Percentiles rank a stretch among this genome's conserved stretches.
phyloP scores from a whole-genome alignment of 1,284 basidiomycete species.

The Filobasidium uniguttulatum region DNA sequence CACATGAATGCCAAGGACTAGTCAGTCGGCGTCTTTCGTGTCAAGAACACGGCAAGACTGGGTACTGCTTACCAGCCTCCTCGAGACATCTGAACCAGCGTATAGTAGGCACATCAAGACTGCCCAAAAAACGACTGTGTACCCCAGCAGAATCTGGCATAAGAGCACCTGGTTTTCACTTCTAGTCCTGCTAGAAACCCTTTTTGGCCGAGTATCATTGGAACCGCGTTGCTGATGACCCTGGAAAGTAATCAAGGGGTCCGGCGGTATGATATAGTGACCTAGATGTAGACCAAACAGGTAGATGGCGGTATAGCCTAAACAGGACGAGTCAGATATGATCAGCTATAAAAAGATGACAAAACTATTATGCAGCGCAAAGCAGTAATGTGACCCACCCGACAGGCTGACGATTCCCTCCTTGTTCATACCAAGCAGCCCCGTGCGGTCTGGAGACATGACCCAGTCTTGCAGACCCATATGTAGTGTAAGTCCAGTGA shows the following conservation, averaged over 20 bases:
- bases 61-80: slow-evolving; percentile 51
- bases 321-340: background rate
- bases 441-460: slow-evolving; percentile 48
- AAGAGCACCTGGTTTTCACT: no score
- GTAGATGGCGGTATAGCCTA: slow-evolving; percentile 83
- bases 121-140: slow-evolving; percentile 63
- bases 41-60: slow-evolving; percentile 7
- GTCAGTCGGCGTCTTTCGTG: slow-evolving; percentile 1
- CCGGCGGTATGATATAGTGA: slow-evolving; percentile 61
- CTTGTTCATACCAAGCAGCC: slow-evolving; percentile 69
- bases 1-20: background rate
- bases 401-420: slow-evolving; percentile 73
- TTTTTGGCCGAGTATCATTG: no score
- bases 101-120: slow-evolving; percentile 40
- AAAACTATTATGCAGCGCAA: background rate
- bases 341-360: background rate
- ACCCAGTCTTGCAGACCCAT: slow-evolving; percentile 50
- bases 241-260: slow-evolving; percentile 42
- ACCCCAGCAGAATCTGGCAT: slow-evolving; percentile 63
- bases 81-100: slow-evolving; percentile 43
- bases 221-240: no score
- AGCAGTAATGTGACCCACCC: slow-evolving; percentile 39
- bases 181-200: no score
- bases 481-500: slow-evolving; percentile 55
- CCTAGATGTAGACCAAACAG: slow-evolving; percentile 72